Evolutionary conservation across 805 yeast species (phyloP), one percentile per base, ranked within the genome.

Genomic region (Candida andamanensis): DNA sequence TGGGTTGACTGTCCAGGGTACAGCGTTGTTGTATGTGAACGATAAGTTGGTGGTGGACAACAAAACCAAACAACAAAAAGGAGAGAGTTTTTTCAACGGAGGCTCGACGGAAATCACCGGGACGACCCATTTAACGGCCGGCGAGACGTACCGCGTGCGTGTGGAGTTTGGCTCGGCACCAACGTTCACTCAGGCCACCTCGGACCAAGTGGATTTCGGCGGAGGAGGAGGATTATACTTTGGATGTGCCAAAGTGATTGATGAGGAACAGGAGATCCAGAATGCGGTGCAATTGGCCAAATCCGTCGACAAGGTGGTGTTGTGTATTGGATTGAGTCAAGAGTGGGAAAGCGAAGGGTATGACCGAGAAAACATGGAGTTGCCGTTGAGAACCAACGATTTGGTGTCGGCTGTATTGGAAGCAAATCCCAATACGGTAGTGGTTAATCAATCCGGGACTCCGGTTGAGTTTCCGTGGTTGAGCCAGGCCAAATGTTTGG

Each of bases 31-130:
- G 21, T 78, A 60, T 42, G 52, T 77, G 29, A 64, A 78, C 43
- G 80, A 54, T 37, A 44, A 68, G 44, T 54, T 74, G 38, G 58
- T 78, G 25, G 69, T 75, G 26, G 81, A 78, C 49, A 76, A 77
- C 55, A 67, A 63, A 44, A 69, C 75, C 26, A 49, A 63, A 17
- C 83, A 78, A 56, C 53, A 40, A 5, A 49, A 44, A 15, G 83
- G 81, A 11, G 47, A 52, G 13, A 52, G 69, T 3, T 76, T 75
- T 57, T 73, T 73, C 47, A 49, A 56, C 33, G 63, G 69, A 11
- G 50, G 60, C 36, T 80, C 80, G 24, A 63, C 80, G 15, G 51
- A 62, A 21, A 80, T 73, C 45, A 57, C 48, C 6, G 67, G 64
- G 5, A 29, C 45, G 3, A 49, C 65, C 20, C 22, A 42, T 0